Evolutionary conservation across 805 yeast species (phyloP).

Genomic region (Cyberlindnera xishuangbannaensis): DNA sequence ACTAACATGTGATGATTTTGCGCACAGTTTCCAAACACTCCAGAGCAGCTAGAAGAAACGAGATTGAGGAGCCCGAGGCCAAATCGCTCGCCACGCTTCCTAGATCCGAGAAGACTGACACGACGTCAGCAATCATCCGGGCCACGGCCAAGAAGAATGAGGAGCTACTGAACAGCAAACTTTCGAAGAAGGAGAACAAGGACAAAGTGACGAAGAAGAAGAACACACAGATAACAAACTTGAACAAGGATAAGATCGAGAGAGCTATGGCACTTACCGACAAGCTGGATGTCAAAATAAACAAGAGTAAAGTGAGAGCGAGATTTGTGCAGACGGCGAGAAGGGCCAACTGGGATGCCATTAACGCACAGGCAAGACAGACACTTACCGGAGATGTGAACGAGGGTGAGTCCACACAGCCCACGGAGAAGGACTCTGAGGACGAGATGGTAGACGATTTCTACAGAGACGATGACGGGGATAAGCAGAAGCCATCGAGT

Average conservation of each 20-base stretch:
- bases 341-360: conserved; percentile 68
- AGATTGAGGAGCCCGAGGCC: conserved; percentile 39
- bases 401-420: conserved; percentile 5
- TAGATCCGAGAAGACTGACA: conserved; percentile 53
- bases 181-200: conserved; percentile 31
- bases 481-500: too few relatives aligned
- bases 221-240: conserved; percentile 26
- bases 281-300: conserved; percentile 53
- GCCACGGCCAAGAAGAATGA: conserved; percentile 62
- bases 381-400: conserved; percentile 13
- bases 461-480: conserved; percentile 20
- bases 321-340: conserved; percentile 55
- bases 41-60: conserved; percentile 74
- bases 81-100: conserved; percentile 48
- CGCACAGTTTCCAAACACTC: conserved; percentile 54
- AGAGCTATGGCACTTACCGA: conserved; percentile 49
- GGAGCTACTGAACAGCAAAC: conserved; percentile 48
- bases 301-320: conserved; percentile 58
- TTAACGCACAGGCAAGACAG: conserved; percentile 42
- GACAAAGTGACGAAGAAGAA: conserved; percentile 25
- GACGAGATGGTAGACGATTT: conserved; percentile 23
- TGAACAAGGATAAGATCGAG: conserved; percentile 36
- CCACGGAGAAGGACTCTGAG: conserved; percentile 19
- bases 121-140: conserved; percentile 60
- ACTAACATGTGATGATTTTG: too few relatives aligned